Base-by-base conservation (phyloP, 768 basidiomycete species). In the Ramaria rubella region DNA sequence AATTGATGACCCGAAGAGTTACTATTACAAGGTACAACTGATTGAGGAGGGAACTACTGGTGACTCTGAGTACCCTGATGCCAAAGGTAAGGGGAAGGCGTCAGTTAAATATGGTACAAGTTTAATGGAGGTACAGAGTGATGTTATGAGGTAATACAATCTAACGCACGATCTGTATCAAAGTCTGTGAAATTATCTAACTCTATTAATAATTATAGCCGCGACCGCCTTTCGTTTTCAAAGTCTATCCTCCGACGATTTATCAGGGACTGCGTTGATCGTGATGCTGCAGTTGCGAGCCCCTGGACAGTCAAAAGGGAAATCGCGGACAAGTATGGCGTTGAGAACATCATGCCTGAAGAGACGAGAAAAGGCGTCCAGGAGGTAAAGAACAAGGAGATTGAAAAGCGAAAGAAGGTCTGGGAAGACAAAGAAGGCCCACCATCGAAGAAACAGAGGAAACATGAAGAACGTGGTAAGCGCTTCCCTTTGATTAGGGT, bases 191-290 rank as follows among this genome's bases (percentile, higher is more conserved):
- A n/a, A n/a, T n/a, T n/a, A n/a, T n/a, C n/a, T n/a, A n/a, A n/a
- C n/a, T n/a, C n/a, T n/a, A n/a, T n/a, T n/a, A n/a, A n/a, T n/a
- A n/a, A n/a, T n/a, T n/a, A n/a, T 63, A 97, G 94, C 65, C 94
- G 96, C 59, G 96, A 99, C 69, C 89, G 94, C 52, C 77, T 95
- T 19, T 85, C 92, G 19, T 98, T 98, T 72, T 95, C 93, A 27
- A 97, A 98, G 70, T 94, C 94, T 17, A 95, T 98, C 63, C 81
- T 99, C 27, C 90, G 94, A 61, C 87, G 94, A 15, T 97, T 95
- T 72, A 90, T 99, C 57, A 86, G 91, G 60, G 96, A 98, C 66
- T 95, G 93, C 64, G 88, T 99, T 2, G 87, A 91, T 64, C 85
- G 96, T 31, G 93, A 95, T 62, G 79, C 92, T 15, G 87, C 91